phyloP scores from a whole-genome alignment of 805 yeast species.

The Limtongia smithiae region DNA sequence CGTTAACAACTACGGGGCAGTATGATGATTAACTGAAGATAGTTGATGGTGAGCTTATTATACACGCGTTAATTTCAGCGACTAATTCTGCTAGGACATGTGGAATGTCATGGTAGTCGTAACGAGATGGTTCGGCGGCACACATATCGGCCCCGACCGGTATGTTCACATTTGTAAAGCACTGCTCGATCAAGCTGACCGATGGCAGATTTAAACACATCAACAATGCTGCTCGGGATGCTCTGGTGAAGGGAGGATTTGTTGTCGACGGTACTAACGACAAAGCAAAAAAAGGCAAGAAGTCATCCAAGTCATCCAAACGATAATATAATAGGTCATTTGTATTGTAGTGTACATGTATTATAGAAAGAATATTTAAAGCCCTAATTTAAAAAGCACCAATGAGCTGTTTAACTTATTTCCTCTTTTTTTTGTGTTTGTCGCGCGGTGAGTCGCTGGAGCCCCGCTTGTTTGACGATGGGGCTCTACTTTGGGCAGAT shows the following conservation, averaged over 20 bases:
- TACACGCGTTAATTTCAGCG: constrained; percentile 36
- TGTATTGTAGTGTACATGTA: constrained; percentile 4
- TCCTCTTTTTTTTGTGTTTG: neutral
- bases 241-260: constrained; percentile 60
- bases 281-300: constrained; percentile 34
- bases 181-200: neutral
- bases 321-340: neutral
- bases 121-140: constrained; percentile 90
- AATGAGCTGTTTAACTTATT: constrained; percentile 2
- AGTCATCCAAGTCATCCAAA: constrained; percentile 6
- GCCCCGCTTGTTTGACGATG: too few species aligned
- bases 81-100: constrained; percentile 46
- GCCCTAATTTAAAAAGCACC: neutral
- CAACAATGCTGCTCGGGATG: constrained; percentile 83
- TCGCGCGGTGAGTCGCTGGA: too few species aligned
- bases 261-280: constrained; percentile 30
- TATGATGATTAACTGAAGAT: neutral
- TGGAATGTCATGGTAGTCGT: constrained; percentile 85
- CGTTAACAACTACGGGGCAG: too few species aligned
- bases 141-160: constrained; percentile 81
- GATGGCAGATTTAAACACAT: constrained; percentile 75
- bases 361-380: neutral
- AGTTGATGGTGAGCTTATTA: constrained; percentile 22
- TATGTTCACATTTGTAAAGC: constrained; percentile 4
- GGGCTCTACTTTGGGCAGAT: too few species aligned